Evolutionary conservation across 164 flowering plant species (phyloP), one percentile per base, ranked within the genome.

Genomic region (Euptelea pleiosperma): DNA sequence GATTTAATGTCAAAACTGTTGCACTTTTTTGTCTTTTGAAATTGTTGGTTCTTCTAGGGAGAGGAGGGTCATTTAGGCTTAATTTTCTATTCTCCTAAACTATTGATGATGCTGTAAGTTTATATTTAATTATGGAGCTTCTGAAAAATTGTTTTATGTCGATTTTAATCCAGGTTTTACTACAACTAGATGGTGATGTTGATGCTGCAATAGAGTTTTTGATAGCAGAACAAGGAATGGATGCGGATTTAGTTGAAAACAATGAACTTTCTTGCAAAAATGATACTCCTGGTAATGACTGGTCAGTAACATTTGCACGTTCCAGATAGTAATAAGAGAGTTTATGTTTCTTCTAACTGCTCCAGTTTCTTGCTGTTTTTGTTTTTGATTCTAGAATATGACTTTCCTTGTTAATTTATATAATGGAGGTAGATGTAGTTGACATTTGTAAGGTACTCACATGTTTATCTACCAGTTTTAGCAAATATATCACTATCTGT

Each of bases 121-220:
- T n/a, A n/a, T n/a, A n/a, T 53, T 41, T 9, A 30, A 6, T 28
- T 35, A 14, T 25, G 21, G 58, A 52, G 31, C 46, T 44, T 45
- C 9, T 15, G 30, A 53, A 45, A 15, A 30, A 8, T 53, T 21
- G 8, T 47, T 30, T 19, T 56, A 18, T 24, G 1, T 60, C 43
- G 46, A 31, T 57, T 24, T 29, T 40, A 16, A 64, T 47, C 34
- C 73, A 89, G 95, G 75, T 82, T 61, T 75, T 89, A 53, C 70
- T 46, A 52, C 77, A 77, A 60, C 66, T 92, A 55, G 70, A 66
- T 71, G 93, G 95, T 31, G 89, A 92, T 73, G 79, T 79, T 54
- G 88, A 89, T 67, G 93, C 85, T 43, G 93, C 98, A 52, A 77
- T 82, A 70, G 96, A 89, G 66, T 73, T 71, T 70, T 72, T 89